Evolutionary conservation across 2,329 filamentous ascomycete species (phyloP), one percentile per base, ranked within the genome.

Genomic region (Exserohilum turcica): DNA sequence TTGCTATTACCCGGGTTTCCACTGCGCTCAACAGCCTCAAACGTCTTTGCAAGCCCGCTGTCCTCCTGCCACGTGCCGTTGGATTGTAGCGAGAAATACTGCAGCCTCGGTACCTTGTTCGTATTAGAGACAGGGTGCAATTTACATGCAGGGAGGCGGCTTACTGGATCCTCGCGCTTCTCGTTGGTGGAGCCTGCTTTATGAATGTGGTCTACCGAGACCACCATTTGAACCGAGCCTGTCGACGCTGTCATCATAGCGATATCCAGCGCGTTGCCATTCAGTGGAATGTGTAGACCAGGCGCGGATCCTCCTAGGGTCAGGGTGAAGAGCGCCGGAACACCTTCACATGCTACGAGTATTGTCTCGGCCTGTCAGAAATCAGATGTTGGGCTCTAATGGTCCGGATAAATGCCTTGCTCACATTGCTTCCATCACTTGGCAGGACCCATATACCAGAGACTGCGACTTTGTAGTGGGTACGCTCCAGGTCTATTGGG

Each of bases 251-350:
- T 50, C 9, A 74, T 32, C 37, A 74, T 66, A 9, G 75, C 64
- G n/a, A 84, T 64, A 65, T 86, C 83, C 4, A 93, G 80, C 0
- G 86, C 82, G 63, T 90, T 91, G 6, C 88, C 88, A 2, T 80
- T 77, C 4, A 91, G 72, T 33, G 78, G 72, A 47, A 91, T 66
- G 13, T 58, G 58, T 6, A 56, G 47, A 16, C 39, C 19, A 44
- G 80, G 81, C 39, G 80, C 74, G 6, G 73, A 71, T 12, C 68
- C 73, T 55, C 81, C 81, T 43, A 82, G 3, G 19, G 15, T n/a
- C 76, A 88, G 89, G 49, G 83, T 76, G 72, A 93, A 86, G 7
- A 95, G 75, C 35, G 82, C 89, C 52, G 85, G 82, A 24, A 78
- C 46, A 5, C 75, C 76, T 57, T 80, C 79, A 43, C 73, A 75